Percentiles rank a stretch among this genome's conserved stretches.
phyloP scores from a whole-genome alignment of 1,139 yeast species.

The Sugiyamaella sp. region DNA sequence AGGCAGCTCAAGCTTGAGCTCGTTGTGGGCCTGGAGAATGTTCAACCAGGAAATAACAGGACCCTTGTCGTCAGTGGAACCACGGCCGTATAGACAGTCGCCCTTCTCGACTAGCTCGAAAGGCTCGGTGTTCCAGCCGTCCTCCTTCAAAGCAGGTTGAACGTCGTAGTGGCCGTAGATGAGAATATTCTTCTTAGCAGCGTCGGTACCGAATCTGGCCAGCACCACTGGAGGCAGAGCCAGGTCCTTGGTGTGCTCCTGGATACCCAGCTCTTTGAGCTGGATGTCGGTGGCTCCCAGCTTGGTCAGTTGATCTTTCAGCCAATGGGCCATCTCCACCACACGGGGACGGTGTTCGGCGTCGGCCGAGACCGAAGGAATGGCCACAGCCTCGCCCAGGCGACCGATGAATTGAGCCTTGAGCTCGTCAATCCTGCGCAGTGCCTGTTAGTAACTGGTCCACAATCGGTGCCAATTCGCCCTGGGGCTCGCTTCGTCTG shows the following conservation, averaged over 20 bases:
- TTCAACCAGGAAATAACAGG: slow-evolving; percentile 98
- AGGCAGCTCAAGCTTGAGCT: slow-evolving; percentile 84
- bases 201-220: slow-evolving; percentile 82
- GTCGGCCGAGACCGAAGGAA: slow-evolving; percentile 94
- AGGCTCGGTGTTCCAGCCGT: slow-evolving; percentile 96
- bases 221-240: slow-evolving; percentile 91
- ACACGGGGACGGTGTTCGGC: slow-evolving; percentile 85
- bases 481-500: background rate
- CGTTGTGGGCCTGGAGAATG: slow-evolving; percentile 84
- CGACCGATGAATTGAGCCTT: slow-evolving; percentile 46
- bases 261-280: slow-evolving; percentile 79
- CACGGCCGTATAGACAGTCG: slow-evolving; percentile 82
- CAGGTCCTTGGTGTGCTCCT: slow-evolving; percentile 73
- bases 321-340: slow-evolving; percentile 78
- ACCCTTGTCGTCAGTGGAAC: slow-evolving; percentile 96
- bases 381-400: slow-evolving; percentile 79
- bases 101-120: slow-evolving; percentile 67
- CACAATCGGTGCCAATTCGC: background rate
- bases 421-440: slow-evolving; percentile 38
- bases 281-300: slow-evolving; percentile 85
- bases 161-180: slow-evolving; percentile 98
- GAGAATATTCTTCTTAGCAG: slow-evolving; percentile 79
- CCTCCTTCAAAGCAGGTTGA: slow-evolving; percentile 90
- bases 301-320: slow-evolving; percentile 63
- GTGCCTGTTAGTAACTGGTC: background rate